Evolutionary conservation across 139 green algal species (phyloP), one percentile per base, ranked within the genome.

Genomic region (Nannochloris sp.): DNA sequence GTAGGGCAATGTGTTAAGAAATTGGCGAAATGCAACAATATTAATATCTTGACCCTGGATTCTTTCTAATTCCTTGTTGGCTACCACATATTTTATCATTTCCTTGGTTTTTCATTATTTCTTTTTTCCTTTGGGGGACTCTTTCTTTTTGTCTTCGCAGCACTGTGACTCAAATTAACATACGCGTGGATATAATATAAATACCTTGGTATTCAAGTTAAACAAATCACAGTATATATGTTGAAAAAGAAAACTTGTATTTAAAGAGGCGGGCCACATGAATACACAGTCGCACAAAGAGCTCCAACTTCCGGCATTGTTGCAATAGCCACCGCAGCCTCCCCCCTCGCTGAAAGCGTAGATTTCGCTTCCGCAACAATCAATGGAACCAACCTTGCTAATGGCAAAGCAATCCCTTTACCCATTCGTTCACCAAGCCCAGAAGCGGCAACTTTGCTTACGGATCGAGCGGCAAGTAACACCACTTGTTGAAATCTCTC

Each of bases 271-370:
- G 72, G 64, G 3, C 72, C 72, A 65, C 68, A 79, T 35, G 67
- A 67, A 45, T 83, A 83, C 29, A 83, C 72, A 9, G 44, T 67
- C 1, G 70, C 62, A 4, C 53, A 61, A 29, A 83, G 59, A 19
- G 24, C 42, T 33, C 61, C 31, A 48, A 78, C 60, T 14, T 69
- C 32, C 45, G 48, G 27, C 58, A 83, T 61, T 25, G 15, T 15
- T 19, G 67, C 65, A 34, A 82, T 37, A 12, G 13, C 12, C 9
- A 19, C 31, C 42, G 4, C 35, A 55, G 23, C 75, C 25, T 3
- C 32, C 19, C 31, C 31, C 3, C 14, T 67, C 10, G 54, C 57
- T 3, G 48, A 37, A 27, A 56, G 23, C 25, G 74, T 39, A 34
- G 60, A 23, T 24, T 66, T 29, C 4, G 35, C 72, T n/a, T 51